Conservation (phyloP, 2,329 filamentous ascomycete genomes). For the Myriosclerotinia scirpicola region DNA sequence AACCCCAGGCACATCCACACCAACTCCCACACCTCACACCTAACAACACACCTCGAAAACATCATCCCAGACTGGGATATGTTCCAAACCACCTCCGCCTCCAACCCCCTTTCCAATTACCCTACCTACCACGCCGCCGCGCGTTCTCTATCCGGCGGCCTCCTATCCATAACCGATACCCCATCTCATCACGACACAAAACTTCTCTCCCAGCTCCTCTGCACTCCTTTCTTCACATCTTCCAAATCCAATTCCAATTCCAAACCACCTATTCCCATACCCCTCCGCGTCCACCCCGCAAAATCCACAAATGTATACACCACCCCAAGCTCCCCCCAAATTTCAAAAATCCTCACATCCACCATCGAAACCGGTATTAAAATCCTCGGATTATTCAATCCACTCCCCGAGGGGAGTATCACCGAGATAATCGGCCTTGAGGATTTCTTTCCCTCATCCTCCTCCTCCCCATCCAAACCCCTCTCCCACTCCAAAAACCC, state of each 20-base stretch:
- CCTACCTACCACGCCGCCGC: constrained; percentile 26
- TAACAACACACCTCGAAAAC: constrained; percentile 26
- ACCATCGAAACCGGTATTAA: constrained; percentile 15
- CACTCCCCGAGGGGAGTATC: neutral
- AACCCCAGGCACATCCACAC: constrained; percentile 25
- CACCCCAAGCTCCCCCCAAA: constrained; percentile 16
- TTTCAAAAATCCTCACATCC: constrained; percentile 21
- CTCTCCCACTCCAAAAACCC: neutral
- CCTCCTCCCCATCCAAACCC: neutral
- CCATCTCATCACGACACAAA: constrained; percentile 22
- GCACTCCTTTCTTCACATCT: neutral
- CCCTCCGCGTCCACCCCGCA: constrained; percentile 18
- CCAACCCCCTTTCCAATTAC: constrained; percentile 13
- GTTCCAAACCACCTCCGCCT: constrained; percentile 24
- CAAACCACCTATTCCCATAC: neutral
- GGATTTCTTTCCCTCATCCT: neutral
- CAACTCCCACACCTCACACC: constrained; percentile 25
- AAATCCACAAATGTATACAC: constrained; percentile 25
- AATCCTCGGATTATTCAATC: constrained; percentile 24
- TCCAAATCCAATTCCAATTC: neutral
- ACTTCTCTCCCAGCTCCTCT: constrained; percentile 9
- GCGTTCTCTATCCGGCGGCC: constrained; percentile 25
- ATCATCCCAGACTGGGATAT: constrained; percentile 25
- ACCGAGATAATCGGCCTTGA: constrained; percentile 1
- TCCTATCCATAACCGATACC: constrained; percentile 28